These are phyloP conservation scores for Flaveria ramosissima DNA, from an alignment of 129 eudicot genomes.

Conservation along the genomic window DNA sequence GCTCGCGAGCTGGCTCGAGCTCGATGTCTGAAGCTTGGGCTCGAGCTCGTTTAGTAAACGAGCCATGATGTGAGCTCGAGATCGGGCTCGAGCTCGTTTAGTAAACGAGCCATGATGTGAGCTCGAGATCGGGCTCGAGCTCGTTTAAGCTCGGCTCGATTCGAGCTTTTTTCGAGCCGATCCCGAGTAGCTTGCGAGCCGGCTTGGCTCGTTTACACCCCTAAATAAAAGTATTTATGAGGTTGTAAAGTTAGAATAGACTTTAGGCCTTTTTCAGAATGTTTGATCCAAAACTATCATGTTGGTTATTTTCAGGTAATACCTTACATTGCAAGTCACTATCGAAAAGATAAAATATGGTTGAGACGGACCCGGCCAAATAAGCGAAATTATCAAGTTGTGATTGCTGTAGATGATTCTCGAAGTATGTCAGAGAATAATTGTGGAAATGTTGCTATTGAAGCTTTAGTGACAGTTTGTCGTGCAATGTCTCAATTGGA, in stretches of 20 bases:
- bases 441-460: conserved; percentile 83
- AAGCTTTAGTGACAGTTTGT: conserved; percentile 95
- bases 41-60: too few species aligned
- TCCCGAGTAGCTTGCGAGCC: too few species aligned
- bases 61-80: too few species aligned
- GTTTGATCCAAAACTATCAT: background rate
- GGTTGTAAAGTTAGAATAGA: background rate
- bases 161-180: too few species aligned
- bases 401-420: conserved; percentile 96
- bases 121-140: too few species aligned
- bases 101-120: too few species aligned
- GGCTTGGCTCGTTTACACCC: too few species aligned
- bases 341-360: conserved; percentile 95
- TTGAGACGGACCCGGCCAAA: conserved; percentile 84
- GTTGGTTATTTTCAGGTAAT: conserved; percentile 60
- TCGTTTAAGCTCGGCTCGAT: too few species aligned
- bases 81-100: too few species aligned
- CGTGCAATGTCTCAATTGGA: conserved; percentile 97
- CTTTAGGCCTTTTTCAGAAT: background rate
- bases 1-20: too few species aligned
- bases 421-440: conserved; percentile 89
- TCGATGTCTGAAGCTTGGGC: too few species aligned
- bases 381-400: conserved; percentile 93
- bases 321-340: conserved; percentile 88
- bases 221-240: background rate